Conservation (phyloP, 306 rosid species). For the Vachellia pachyceras region DNA sequence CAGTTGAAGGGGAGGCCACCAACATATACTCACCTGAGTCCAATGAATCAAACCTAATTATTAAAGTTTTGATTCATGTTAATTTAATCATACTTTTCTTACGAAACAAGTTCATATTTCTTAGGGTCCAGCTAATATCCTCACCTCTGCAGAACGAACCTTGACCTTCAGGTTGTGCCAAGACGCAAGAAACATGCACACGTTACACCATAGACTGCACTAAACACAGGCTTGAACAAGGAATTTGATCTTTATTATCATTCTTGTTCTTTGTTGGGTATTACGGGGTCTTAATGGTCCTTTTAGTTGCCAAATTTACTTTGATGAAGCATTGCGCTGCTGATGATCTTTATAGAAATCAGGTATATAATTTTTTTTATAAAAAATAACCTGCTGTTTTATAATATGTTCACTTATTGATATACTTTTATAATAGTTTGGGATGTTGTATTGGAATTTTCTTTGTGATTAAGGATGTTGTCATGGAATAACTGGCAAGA, state of each 20-base stretch:
- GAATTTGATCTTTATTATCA: too few relatives aligned
- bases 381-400: not conserved
- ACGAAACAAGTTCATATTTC: not conserved
- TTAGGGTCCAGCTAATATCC: not conserved
- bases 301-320: not conserved
- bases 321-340: not conserved
- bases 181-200: not conserved
- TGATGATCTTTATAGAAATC: too few relatives aligned
- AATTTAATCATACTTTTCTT: not conserved
- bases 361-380: too few relatives aligned
- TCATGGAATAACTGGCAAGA: too few relatives aligned
- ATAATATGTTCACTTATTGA: not conserved
- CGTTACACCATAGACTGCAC: not conserved
- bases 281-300: too few relatives aligned
- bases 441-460: not conserved
- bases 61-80: not conserved
- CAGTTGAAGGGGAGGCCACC: conserved; percentile 71
- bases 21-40: conserved; percentile 38
- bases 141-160: not conserved
- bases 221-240: too few relatives aligned
- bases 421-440: not conserved
- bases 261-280: not conserved
- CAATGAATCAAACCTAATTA: conserved; percentile 62
- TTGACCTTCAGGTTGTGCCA: not conserved
- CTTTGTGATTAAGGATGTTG: too few relatives aligned